Percentiles rank a stretch among this genome's conserved stretches.
These are phyloP conservation scores for Pseudonectria buxi DNA, from an alignment of 2,329 filamentous ascomycete genomes.

Conservation along the genomic window DNA sequence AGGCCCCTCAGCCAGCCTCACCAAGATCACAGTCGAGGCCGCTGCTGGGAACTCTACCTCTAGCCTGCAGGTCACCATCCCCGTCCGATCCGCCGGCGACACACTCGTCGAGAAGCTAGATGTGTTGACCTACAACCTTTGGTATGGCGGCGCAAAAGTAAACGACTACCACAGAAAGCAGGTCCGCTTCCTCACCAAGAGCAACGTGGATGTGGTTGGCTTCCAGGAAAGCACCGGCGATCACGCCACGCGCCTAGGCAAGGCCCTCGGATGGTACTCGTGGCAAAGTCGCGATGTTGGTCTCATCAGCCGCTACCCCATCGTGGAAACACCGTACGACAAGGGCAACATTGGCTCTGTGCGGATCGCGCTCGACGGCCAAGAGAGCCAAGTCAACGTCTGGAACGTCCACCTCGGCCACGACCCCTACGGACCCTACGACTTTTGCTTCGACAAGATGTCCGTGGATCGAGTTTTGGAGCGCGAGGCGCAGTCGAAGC, in stretches of 20 bases:
- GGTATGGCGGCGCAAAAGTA: conserved; percentile 31
- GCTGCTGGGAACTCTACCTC: conserved; percentile 19
- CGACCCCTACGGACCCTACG: conserved; percentile 36
- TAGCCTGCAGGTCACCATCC: conserved; percentile 25
- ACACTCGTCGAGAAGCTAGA: conserved; percentile 28
- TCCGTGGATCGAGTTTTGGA: conserved; percentile 26
- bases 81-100: conserved; percentile 18
- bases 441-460: conserved; percentile 34
- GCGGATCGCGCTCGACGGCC: conserved; percentile 29
- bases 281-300: conserved; percentile 29
- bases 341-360: conserved; percentile 25
- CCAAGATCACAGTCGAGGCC: conserved; percentile 23
- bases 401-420: conserved; percentile 32
- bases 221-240: conserved; percentile 30
- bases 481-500: conserved; percentile 29
- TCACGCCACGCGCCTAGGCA: conserved; percentile 26
- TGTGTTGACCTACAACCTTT: conserved; percentile 34
- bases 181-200: conserved; percentile 26
- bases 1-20: conserved; percentile 6
- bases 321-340: conserved; percentile 22
- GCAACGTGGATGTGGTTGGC: conserved; percentile 30
- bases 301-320: conserved; percentile 34
- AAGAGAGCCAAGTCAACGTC: conserved; percentile 25
- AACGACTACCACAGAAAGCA: conserved; percentile 33
- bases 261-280: conserved; percentile 33